Base-by-base conservation (phyloP, 1,139 yeast genomes). In the Ogataea hybrid region DNA sequence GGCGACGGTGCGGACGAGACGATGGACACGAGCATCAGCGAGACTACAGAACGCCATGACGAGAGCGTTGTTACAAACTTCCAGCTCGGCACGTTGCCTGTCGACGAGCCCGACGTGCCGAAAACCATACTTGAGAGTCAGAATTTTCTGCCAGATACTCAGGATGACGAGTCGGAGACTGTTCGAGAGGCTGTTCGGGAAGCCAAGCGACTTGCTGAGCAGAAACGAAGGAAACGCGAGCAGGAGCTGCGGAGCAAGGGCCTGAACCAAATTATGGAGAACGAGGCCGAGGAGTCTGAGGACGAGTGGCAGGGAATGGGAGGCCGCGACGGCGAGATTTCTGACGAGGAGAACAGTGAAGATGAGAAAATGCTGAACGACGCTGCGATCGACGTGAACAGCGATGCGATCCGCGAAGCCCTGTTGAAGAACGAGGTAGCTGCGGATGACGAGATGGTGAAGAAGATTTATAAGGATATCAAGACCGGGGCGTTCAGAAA, bases 221-320 rank as follows among this genome's bases (percentile, higher is more conserved):
- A 49, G 12, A 46, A 46, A 29, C 56, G 64, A 11, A 63, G 70
- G 28, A 64, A 63, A 47, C 65, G 62, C 43, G 67, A 79, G 50
- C 68, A 65, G 51, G 81, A 75, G 51, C 64, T 75, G 64, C 80
- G 71, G 51, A 64, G 71, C 32, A 70, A 68, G 46, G 83, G 82
- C 0, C 59, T 78, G 25, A 69, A 69, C 44, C 67, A 69, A n/a
- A 68, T 81, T 16, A 69, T 84, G 48, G 90, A 85, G 49, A 85
- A 84, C 33, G 96, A 90, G 68, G 98, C 98, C 34, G 94, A 81
- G 52, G 97, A 92, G 68, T 87, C 96, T 31, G 97, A 92, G 50
- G 97, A 90, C 68, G 97, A 90, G 67, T 90, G 95, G 90, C 81
- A 81, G 37, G 96, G 96, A 2, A 60, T 86, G 43, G 97, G 96